Conservation (phyloP, 192 early-diverging fungal species). For the Backusella tuberculispora region DNA sequence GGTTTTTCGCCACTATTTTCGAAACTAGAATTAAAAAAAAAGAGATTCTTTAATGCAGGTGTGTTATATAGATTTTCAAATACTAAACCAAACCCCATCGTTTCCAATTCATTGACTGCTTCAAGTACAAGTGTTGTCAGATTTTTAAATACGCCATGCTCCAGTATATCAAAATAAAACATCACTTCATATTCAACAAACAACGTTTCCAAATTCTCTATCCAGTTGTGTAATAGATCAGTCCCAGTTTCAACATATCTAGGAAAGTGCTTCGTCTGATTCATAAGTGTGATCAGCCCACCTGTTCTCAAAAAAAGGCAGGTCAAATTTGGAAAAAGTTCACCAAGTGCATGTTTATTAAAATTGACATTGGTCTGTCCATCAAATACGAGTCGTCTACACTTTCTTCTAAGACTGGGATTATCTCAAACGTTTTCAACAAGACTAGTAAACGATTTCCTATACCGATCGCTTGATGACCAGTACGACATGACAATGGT, state of each 20-base stretch:
- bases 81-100: neutral
- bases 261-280: neutral
- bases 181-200: neutral
- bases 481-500: neutral
- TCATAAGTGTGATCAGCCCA: neutral
- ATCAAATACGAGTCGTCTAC: neutral
- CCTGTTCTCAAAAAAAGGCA: neutral
- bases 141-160: neutral
- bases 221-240: neutral
- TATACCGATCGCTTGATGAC: neutral
- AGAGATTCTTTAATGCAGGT: neutral
- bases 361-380: neutral
- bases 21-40: neutral
- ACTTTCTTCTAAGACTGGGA: neutral
- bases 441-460: neutral
- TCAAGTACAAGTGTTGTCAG: conserved; percentile 1
- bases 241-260: neutral
- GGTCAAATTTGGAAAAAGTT: neutral
- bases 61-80: neutral
- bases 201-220: neutral
- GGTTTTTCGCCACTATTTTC: neutral
- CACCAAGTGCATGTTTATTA: neutral
- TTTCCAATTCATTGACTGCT: neutral
- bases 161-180: neutral
- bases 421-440: neutral